These are phyloP conservation scores for Pichia sp. DNA, from an alignment of 1,139 yeast species.

Conservation along the genomic window DNA sequence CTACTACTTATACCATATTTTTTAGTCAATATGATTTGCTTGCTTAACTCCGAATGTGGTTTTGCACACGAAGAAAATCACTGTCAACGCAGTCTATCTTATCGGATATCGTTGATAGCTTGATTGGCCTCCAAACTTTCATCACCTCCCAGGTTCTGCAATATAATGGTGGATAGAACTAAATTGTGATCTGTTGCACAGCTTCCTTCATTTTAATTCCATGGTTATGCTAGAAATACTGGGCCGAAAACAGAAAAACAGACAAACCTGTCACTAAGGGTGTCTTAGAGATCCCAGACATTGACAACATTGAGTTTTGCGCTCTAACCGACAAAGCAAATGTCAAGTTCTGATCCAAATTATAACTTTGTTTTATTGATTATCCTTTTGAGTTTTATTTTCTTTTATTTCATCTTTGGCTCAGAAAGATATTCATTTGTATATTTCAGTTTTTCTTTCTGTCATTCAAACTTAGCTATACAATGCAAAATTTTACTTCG, in stretches of 20 bases:
- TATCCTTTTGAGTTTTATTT: no score
- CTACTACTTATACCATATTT: conserved; percentile 33
- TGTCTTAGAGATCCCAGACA: conserved; percentile 26
- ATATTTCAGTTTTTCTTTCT: no score
- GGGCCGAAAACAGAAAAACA: conserved; percentile 30
- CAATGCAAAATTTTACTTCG: no score
- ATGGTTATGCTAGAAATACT: conserved; percentile 24
- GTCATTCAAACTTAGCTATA: no score
- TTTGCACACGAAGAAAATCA: conserved; percentile 42
- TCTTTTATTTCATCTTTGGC: no score
- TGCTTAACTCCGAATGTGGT: conserved; percentile 54
- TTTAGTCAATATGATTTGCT: conserved; percentile 40
- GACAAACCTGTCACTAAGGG: conserved; percentile 26
- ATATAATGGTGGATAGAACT: conserved; percentile 41
- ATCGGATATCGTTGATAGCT: conserved; percentile 57
- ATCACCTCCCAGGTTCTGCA: conserved; percentile 40
- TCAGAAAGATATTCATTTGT: no score
- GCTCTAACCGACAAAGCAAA: conserved; percentile 50
- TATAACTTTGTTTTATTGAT: conserved; percentile 13
- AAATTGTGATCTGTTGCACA: conserved; percentile 31
- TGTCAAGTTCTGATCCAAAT: conserved; percentile 41
- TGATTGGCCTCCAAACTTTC: conserved; percentile 55
- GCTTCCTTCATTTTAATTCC: conserved; percentile 20
- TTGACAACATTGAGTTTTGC: conserved; percentile 43
- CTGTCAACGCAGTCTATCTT: conserved; percentile 55